Base-by-base conservation (phyloP, 768 basidiomycete genomes). In the Xerocomus potaroensis region DNA sequence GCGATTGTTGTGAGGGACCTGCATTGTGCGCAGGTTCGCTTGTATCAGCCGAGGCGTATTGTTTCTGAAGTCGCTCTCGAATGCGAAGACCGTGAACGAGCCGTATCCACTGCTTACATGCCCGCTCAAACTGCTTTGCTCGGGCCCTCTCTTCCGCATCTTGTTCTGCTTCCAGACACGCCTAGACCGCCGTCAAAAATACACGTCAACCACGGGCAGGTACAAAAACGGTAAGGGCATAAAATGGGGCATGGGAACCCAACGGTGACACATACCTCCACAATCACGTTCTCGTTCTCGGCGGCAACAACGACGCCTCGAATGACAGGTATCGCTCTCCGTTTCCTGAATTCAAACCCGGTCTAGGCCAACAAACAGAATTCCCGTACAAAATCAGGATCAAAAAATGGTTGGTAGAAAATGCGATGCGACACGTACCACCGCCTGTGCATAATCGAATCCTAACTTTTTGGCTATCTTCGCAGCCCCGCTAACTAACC, bases 261-360 rank as follows among this genome's bases (percentile, higher is more conserved):
- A 23, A 43, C 29, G 29, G 21, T 50, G 52, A 59, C 53, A 63
- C 74, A 42, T 62, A 87, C 94, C 71, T 95, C 89, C 22, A 93
- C 66, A 14, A 97, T 60, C 4, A 75, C 63, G 1, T 72, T 69
- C 62, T 91, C 87, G 53, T 90, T 80, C 64, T 94, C 92, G 31
- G 74, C 74, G 14, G 94, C 90, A 22, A 91, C 74, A 22, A 98
- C 92, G 3, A 99, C 76, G 10, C 95, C 95, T 43, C 83, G 79
- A 26, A 95, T 70, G 48, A 91, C 72, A 4, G 95, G 95, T 48
- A 80, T 80, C 0, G 96, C 95, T 41, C 86, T 78, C 26, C 89
- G 84, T 64, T 94, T 93, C 62, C 83, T 91, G 72, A 98, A 99
- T 66, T 97, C 95, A 64, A 98, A 99, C 12, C 93, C 88, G 47